Base-by-base conservation (phyloP, 768 basidiomycete genomes). In the Austroboletus festivus region DNA sequence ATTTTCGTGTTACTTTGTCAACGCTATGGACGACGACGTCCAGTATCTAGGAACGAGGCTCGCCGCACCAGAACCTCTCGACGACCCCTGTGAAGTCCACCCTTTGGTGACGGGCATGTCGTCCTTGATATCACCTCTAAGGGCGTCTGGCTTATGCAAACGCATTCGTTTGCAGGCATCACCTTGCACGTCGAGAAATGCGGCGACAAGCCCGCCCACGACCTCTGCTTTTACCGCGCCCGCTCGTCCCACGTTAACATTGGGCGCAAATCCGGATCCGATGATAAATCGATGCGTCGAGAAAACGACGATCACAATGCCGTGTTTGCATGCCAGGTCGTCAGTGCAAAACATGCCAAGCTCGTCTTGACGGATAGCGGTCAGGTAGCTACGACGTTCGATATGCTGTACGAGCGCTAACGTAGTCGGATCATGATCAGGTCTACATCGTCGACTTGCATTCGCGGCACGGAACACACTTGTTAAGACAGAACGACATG, bases 311-410 rank as follows among this genome's bases (percentile, higher is more conserved):
- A 63, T 42, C 73, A 75, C 46, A 74, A 73, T 48, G 85, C 81
- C 15, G 76, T 81, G 65, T 89, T 89, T 55, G 69, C 80, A 42
- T 89, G 88, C 60, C 83, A 86, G 24, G 88, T 90, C 39, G 84
- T 91, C 54, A 88, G 85, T 63, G 78, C 88, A 21, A 79, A 71
- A 59, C 88, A 91, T 70, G 87, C 88, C 48, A 86, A 82, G 74
- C 81, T 91, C 51, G 74, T 77, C 19, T 84, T 89, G 64, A 74
- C 83, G 5, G 83, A 86, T 57, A 77, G 74, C 53, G 85, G 86
- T 39, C 76, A 79, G 71, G 87, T 89, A 76, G 11, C 54, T n/a
- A n/a, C 59, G 50, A 41, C 31, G 40, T 49, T 44, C 35, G 42
- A 48, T 33, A 49, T 38, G 58, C 48, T 56, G 34, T 55, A 46